Percentiles rank a stretch among this genome's conserved stretches.
phyloP scores from a whole-genome alignment of 495 filamentous ascomycete genomes.

The Cercophora newfieldiana region DNA sequence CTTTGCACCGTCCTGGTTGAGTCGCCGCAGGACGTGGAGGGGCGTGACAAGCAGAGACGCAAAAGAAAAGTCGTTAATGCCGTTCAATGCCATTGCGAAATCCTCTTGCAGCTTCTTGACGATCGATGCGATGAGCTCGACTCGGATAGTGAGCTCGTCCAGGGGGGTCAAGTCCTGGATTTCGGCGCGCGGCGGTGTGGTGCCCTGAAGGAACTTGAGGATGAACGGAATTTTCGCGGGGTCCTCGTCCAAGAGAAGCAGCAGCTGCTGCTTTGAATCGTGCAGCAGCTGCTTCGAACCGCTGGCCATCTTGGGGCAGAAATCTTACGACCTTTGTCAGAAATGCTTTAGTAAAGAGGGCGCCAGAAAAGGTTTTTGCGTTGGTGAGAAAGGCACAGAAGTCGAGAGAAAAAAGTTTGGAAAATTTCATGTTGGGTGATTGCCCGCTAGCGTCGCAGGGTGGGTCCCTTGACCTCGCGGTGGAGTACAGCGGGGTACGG shows the following conservation, averaged over 20 bases:
- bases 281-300: conserved; percentile 5
- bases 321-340: conserved; percentile 7
- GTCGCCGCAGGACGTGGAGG: conserved; percentile 4
- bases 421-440: conserved; percentile 6
- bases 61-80: conserved; percentile 13
- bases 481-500: not conserved
- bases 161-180: conserved; percentile 9
- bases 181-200: conserved; percentile 2
- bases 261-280: conserved; percentile 5
- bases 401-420: conserved; percentile 5
- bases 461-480: not conserved
- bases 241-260: conserved; percentile 3
- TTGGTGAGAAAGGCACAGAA: not conserved
- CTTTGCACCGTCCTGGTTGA: not conserved
- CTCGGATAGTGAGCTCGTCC: conserved; percentile 9
- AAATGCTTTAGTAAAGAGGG: conserved; percentile 2
- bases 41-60: conserved; percentile 10
- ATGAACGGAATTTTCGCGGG: conserved; percentile 4
- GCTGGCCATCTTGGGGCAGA: conserved; percentile 10
- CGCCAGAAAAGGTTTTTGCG: conserved; percentile 5
- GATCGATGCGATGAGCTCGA: conserved; percentile 7
- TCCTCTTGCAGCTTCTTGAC: conserved; percentile 4
- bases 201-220: conserved; percentile 12
- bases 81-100: conserved; percentile 3
- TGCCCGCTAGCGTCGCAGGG: conserved; percentile 1